These are phyloP conservation scores for Zalaria obscura DNA, from an alignment of 2,329 filamentous ascomycete genomes.

Conservation along the genomic window DNA sequence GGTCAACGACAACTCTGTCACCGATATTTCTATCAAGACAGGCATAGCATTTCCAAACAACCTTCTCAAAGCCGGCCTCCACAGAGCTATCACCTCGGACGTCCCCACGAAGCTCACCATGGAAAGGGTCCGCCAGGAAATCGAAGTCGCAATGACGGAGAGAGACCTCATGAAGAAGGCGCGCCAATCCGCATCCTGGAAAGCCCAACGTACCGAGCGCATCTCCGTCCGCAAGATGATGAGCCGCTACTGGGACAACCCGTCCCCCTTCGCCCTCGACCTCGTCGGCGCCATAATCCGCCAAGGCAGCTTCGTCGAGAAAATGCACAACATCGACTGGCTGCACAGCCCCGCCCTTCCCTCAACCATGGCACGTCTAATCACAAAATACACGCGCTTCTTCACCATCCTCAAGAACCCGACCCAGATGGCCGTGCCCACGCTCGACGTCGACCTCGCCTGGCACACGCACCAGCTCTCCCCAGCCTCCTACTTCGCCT, in stretches of 20 bases:
- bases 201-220: constrained; percentile 6
- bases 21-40: neutral
- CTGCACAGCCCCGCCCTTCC: constrained; percentile 53
- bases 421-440: constrained; percentile 45
- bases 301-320: constrained; percentile 52
- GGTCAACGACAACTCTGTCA: constrained; percentile 8
- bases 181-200: constrained; percentile 5
- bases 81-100: constrained; percentile 20
- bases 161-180: constrained; percentile 24
- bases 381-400: constrained; percentile 53
- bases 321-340: constrained; percentile 70
- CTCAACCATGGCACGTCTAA: constrained; percentile 49
- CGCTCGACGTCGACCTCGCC: constrained; percentile 58
- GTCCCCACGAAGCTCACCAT: constrained; percentile 23
- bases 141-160: constrained; percentile 34
- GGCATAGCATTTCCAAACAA: constrained; percentile 9
- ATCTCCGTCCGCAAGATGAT: constrained; percentile 51
- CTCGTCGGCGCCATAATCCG: constrained; percentile 51
- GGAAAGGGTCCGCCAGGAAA: constrained; percentile 33
- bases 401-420: constrained; percentile 43
- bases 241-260: constrained; percentile 56
- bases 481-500: constrained; percentile 47
- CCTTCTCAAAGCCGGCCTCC: constrained; percentile 32
- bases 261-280: constrained; percentile 49
- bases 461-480: constrained; percentile 73